Evolutionary conservation across 1,284 basidiomycete genomes (phyloP).

Genomic region (Cryptococcus sp.): DNA sequence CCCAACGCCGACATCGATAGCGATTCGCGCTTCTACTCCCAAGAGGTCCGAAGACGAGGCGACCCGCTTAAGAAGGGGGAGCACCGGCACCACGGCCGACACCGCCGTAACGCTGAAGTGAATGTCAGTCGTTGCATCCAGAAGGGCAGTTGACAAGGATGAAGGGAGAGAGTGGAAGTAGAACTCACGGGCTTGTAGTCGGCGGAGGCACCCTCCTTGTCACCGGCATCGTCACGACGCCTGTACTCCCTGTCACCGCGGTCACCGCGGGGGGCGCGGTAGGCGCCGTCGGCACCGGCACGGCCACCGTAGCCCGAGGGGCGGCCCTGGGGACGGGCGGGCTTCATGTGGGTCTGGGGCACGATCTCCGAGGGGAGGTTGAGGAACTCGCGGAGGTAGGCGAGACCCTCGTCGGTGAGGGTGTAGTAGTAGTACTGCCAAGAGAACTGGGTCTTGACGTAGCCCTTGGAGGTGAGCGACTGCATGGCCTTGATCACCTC

Average conservation of each 20-base stretch:
- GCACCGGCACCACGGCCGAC: slow-evolving; percentile 85
- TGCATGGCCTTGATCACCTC: slow-evolving; percentile 99
- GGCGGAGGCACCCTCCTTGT: slow-evolving; percentile 70
- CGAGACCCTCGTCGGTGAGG: slow-evolving; percentile 90
- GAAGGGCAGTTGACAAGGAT: neutral
- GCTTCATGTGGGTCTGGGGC: slow-evolving; percentile 93
- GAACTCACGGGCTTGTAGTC: slow-evolving; percentile 69
- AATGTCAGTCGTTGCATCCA: neutral
- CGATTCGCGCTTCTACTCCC: neutral
- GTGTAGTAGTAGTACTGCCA: slow-evolving; percentile 97
- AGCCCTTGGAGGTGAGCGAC: slow-evolving; percentile 91
- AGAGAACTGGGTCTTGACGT: slow-evolving; percentile 96
- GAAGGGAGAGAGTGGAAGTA: neutral
- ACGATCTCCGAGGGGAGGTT: slow-evolving; percentile 93
- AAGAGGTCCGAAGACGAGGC: neutral
- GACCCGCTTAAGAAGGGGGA: slow-evolving; percentile 61
- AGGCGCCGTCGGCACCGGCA: slow-evolving; percentile 56
- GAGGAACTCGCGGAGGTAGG: slow-evolving; percentile 91
- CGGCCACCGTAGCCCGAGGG: slow-evolving; percentile 65
- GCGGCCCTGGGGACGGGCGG: slow-evolving; percentile 65
- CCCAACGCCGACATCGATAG: slow-evolving; percentile 12
- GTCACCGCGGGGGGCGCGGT: slow-evolving; percentile 80
- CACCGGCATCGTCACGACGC: slow-evolving; percentile 61
- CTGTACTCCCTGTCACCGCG: slow-evolving; percentile 82
- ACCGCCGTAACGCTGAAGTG: slow-evolving; percentile 66